Base-by-base conservation (phyloP, 352 stramenopile genomes). In the Phytophthora constricta region DNA sequence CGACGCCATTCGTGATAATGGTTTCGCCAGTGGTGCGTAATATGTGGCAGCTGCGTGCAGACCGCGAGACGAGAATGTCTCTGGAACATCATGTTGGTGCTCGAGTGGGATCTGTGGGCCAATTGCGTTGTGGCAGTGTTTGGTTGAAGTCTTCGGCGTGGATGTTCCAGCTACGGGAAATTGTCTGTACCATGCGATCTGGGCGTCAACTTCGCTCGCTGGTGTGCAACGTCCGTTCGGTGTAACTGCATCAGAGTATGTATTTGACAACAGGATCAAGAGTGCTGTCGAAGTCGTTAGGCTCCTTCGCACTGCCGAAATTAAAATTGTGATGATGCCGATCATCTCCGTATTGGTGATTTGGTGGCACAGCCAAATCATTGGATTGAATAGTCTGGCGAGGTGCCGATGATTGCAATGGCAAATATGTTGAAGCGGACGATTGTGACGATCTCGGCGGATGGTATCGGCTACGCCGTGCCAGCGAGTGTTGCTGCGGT, bases 141-240 rank as follows among this genome's bases (percentile, higher is more conserved):
- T n/a, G n/a, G n/a, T n/a, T n/a, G n/a, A n/a, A n/a, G n/a, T n/a
- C n/a, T n/a, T n/a, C n/a, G n/a, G n/a, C n/a, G n/a, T n/a, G 7
- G 31, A 39, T 39, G 31, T 39, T 39, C 31, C 31, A 13, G 31
- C 39, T 19, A 22, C 5, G 4, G 48, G 48, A 2, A 55, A 55
- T 43, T 55, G 48, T 55, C 28, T 55, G 2, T 55, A 55, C 9
- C 26, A 55, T 27, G 48, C 28, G 0, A 27, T 55, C 5, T 55
- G 48, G 48, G 34, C 48, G 9, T 25, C 48, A 11, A 27, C 48
- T 9, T 25, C 25, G 4, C 27, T 55, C 5, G 26, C 26, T 16
- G 26, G 48, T n/a, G 28, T 55, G 4, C 48, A 19, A 3, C 26
- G 48, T 55, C n/a, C n/a, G n/a, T n/a, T n/a, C n/a, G n/a, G 41